Base-by-base conservation (phyloP, 2,329 filamentous ascomycete genomes). In the Xylaria sp. region DNA sequence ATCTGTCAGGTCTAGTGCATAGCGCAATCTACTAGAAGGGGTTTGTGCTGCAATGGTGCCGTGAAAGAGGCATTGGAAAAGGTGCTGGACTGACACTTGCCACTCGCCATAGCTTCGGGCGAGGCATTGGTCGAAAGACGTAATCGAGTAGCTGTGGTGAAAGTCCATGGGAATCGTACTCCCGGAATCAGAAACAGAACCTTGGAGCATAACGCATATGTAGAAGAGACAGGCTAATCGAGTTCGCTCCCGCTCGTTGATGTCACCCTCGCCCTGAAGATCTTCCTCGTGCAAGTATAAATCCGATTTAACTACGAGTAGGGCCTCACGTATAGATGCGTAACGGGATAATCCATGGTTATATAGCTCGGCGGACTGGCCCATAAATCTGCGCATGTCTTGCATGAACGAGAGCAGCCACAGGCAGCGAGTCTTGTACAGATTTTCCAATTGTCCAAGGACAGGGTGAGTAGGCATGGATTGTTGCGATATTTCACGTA, bases 381-480 rank as follows among this genome's bases (percentile, higher is more conserved):
- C 41, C 68, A 68, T 68, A 2, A 65, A 68, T 13, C 31, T 65
- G 56, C 68, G 68, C 60, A 70, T 65, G 51, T 70, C 68, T 28
- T 70, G 68, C 50, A 70, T 68, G 6, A 68, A 68, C 10, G 68
- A 64, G 48, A 70, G 56, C 18, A 70, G 28, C 68, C 65, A 70
- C 2, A 70, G 54, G 23, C 65, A 70, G 13, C 68, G 60, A 25
- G 68, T 62, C 56, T 68, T 70, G 34, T 70, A 65, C 13, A 70
- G 56, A n/a, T 64, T 70, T n/a, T 23, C 65, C 8, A 62, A 3
- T 9, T 68, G 60, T 18, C 65, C 60, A 3, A 67, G 50, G 4
- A 67, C 55, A 3, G 68, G 65, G 23, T 68, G 67, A 34, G 67
- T 23, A 10, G 31, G 18, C 25, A 61, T 54, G 9, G 65, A 28